Base-by-base conservation (phyloP, 352 stramenopile species). In the Globisporangium cystogenes region DNA sequence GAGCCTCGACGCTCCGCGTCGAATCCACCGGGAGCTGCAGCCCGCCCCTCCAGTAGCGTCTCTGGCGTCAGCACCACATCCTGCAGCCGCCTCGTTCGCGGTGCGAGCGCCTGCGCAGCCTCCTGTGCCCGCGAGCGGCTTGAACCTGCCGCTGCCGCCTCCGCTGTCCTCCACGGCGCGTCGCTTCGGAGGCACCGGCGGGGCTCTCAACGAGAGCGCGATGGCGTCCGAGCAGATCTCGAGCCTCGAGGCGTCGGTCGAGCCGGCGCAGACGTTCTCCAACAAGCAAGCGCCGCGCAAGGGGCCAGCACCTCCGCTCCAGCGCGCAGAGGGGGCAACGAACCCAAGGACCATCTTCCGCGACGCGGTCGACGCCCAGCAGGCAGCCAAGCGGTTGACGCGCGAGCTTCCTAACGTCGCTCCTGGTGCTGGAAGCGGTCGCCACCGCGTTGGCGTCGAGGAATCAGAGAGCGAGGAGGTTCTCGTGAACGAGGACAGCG, bases 21-120 rank as follows among this genome's bases (percentile, higher is more conserved):
- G 65, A 14, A 74, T 82, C 43, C 71, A 79, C 23, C 67, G 72
- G 14, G 74, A 70, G 11, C 41, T 69, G n/a, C 60, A 62, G 42
- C 54, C 54, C 15, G 43, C 45, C 5, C 26, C 26, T 29, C 21
- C 23, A 10, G 12, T 31, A 26, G 4, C 10, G 11, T 11, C 36
- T 11, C 20, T 10, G 2, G 8, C 48, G 10, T 7, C 35, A 5
- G 12, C 35, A 33, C 39, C 26, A 35, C 21, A n/a, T 14, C 10
- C 16, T 3, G 16, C 27, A 29, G 16, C 45, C 27, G 15, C 10
- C 31, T 27, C 48, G 23, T 52, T 40, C 24, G 33, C 41, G 27
- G 27, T 20, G 15, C 53, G 46, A 35, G 16, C 31, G 4, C 40
- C 6, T 16, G 15, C 20, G 15, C n/a, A 20, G 2, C 12, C 15